phyloP scores from a whole-genome alignment of 1,284 basidiomycete genomes.

The Austroboletus novae-zelandiae region DNA sequence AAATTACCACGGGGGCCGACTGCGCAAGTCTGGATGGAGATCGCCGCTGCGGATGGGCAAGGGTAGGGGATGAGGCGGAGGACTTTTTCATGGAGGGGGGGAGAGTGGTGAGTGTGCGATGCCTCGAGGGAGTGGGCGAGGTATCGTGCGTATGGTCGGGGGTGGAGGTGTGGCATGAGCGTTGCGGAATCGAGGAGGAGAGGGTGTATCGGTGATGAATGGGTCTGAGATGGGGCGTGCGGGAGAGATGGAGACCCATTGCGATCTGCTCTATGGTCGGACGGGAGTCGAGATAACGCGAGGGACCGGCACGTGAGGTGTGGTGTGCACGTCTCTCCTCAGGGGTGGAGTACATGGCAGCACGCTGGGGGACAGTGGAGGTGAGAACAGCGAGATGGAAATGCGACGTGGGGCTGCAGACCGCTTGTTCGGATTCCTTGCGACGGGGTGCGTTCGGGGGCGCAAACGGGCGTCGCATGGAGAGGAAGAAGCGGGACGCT shows the following conservation, averaged over 20 bases:
- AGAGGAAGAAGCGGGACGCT: slow-evolving; percentile 30
- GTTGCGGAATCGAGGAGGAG: slow-evolving; percentile 18
- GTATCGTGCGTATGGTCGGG: slow-evolving; percentile 21
- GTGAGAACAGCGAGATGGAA: slow-evolving; percentile 9
- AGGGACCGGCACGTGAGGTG: slow-evolving; percentile 35
- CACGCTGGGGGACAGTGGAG: slow-evolving; percentile 19
- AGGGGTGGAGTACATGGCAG: slow-evolving; percentile 53
- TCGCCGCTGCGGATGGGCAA: slow-evolving; percentile 37
- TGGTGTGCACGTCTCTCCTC: slow-evolving; percentile 39
- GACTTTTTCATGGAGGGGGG: slow-evolving; percentile 63
- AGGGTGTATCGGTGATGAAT: slow-evolving; percentile 16
- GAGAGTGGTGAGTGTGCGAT: slow-evolving; percentile 31
- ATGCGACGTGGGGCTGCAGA: slow-evolving; percentile 10
- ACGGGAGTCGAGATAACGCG: slow-evolving; percentile 45
- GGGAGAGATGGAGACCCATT: slow-evolving; percentile 72
- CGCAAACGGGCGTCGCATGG: slow-evolving; percentile 31
- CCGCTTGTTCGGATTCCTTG: slow-evolving; percentile 15
- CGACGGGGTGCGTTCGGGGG: slow-evolving; percentile 20
- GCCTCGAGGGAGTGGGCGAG: slow-evolving; percentile 24
- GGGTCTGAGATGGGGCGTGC: slow-evolving; percentile 63
- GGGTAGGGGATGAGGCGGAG: slow-evolving; percentile 25
- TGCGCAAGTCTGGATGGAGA: slow-evolving; percentile 39
- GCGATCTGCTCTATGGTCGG: slow-evolving; percentile 72
- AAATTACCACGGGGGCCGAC: slow-evolving; percentile 50
- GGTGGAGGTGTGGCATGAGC: slow-evolving; percentile 12